Base-by-base conservation (phyloP, 2,329 filamentous ascomycete genomes). In the Fusarium ambrosium region DNA sequence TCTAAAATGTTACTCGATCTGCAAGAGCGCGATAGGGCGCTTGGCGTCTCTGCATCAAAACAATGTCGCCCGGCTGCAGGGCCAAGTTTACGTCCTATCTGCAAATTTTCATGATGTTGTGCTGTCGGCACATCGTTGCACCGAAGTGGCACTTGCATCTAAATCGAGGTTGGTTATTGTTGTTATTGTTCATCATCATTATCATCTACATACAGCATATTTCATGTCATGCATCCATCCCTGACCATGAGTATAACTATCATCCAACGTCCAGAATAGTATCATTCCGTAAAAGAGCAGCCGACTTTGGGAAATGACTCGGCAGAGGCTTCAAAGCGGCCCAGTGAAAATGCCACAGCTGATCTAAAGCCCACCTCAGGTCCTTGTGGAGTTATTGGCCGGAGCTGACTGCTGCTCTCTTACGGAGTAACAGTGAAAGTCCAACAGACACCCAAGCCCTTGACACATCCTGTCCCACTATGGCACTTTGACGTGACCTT, bases 101-200 rank as follows among this genome's bases (percentile, higher is more conserved):
- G 34, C 32, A 56, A 32, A 27, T 48, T 36, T 58, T 32, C 45
- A 29, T 59, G 43, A 27, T 41, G 56, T 11, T 55, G 45, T 48
- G 43, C 14, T 55, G 45, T 66, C 36, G 62, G 62, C 32, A 59
- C 29, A 62, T 69, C n/a, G 65, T 62, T 56, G 34, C 32, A 37
- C 64, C 55, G 64, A 64, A 64, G 29, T 32, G 11, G 11, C 14
- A 34, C 14, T 37, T 62, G 39, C 29, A 41, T 20, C 61, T 41
- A 11, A 27, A 29, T 27, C n/a, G 14, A 41, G 11, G 34, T 34
- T 56, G 34, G 24, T 41, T 20, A 5, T 41, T 22, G 20, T 53
- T n/a, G 16, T 32, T 29, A 9, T 51, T 27, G 9, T 27, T 27
- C 3, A 29, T 51, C 24, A 32, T 53, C 36, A 20, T 64, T 11